Percentiles rank a stretch among this genome's conserved stretches.
These are phyloP conservation scores for Schizosaccharomyces versatilis DNA, from an alignment of 1,139 yeast species.

Conservation along the genomic window DNA sequence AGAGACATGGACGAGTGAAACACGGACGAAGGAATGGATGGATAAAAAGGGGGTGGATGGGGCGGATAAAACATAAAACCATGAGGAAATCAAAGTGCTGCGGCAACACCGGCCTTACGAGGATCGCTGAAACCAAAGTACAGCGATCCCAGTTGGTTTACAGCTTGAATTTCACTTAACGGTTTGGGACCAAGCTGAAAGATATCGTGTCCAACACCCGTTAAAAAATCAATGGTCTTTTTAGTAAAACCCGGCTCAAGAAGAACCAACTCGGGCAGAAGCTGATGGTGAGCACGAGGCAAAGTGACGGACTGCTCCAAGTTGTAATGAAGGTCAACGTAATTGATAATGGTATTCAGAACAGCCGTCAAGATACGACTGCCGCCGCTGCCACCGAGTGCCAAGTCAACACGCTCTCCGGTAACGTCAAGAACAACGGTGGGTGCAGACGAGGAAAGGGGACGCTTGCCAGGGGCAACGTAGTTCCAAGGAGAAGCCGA, in stretches of 20 bases:
- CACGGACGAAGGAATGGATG: too few relatives aligned
- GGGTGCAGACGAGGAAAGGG: constrained; percentile 70
- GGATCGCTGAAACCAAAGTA: constrained; percentile 6
- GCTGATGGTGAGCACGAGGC: constrained; percentile 77
- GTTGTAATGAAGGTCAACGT: constrained; percentile 33
- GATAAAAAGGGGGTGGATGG: too few relatives aligned
- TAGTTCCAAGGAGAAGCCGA: constrained; percentile 64
- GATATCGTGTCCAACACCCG: constrained; percentile 5
- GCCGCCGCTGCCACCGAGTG: constrained; percentile 90
- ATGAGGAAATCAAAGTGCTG: constrained; percentile 2
- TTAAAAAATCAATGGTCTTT: not conserved
- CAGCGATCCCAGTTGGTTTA: not conserved
- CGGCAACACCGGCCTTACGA: constrained; percentile 7
- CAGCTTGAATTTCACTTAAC: constrained; percentile 7
- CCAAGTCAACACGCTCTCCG: constrained; percentile 33
- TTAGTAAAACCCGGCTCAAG: constrained; percentile 30
- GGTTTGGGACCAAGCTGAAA: constrained; percentile 1
- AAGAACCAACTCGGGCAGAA: constrained; percentile 46
- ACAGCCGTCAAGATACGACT: constrained; percentile 71
- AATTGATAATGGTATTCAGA: constrained; percentile 53
- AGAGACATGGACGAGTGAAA: too few relatives aligned
- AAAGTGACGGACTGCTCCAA: constrained; percentile 48
- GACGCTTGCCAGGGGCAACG: constrained; percentile 54
- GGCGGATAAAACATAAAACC: too few relatives aligned
- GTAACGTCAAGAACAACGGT: constrained; percentile 49